A percentile compares a stretch with the other conserved stretches of the same genome.
phyloP scores from a whole-genome alignment of 306 rosid genomes.

The Inga oerstediana region DNA sequence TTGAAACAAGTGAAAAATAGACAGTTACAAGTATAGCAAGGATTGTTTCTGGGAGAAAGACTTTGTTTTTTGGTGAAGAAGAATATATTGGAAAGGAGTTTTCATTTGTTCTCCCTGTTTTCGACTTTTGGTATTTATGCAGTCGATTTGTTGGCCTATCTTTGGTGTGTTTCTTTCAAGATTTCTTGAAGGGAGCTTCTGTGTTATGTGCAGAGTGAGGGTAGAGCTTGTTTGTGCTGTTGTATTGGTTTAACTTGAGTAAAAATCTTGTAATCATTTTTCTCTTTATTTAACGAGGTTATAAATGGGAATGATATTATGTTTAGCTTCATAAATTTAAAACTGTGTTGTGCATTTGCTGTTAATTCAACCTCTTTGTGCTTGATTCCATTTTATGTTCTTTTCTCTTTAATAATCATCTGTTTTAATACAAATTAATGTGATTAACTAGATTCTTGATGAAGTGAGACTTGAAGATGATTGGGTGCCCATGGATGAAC shows the following conservation, averaged over 20 bases:
- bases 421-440: constrained; percentile 30
- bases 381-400: constrained; percentile 23
- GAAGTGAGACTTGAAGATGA: constrained; percentile 95
- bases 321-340: constrained; percentile 14
- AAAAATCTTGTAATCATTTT: background rate
- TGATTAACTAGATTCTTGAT: constrained; percentile 66
- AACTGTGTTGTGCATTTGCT: constrained; percentile 14
- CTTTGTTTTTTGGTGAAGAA: background rate
- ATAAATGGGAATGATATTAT: background rate
- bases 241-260: constrained; percentile 2
- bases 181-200: constrained; percentile 13
- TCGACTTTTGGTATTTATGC: background rate
- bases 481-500: constrained; percentile 97
- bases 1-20: constrained; percentile 16
- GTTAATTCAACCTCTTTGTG: constrained; percentile 17
- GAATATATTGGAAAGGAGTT: background rate
- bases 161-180: constrained; percentile 17
- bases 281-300: constrained; percentile 2
- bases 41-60: constrained; percentile 21
- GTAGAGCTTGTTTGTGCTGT: constrained; percentile 14
- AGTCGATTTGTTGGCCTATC: constrained; percentile 9
- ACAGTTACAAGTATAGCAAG: background rate
- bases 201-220: constrained; percentile 17
- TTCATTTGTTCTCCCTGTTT: background rate
- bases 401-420: constrained; percentile 17